phyloP scores from a whole-genome alignment of 495 filamentous ascomycete species.

The Trichocladium antarcticum region DNA sequence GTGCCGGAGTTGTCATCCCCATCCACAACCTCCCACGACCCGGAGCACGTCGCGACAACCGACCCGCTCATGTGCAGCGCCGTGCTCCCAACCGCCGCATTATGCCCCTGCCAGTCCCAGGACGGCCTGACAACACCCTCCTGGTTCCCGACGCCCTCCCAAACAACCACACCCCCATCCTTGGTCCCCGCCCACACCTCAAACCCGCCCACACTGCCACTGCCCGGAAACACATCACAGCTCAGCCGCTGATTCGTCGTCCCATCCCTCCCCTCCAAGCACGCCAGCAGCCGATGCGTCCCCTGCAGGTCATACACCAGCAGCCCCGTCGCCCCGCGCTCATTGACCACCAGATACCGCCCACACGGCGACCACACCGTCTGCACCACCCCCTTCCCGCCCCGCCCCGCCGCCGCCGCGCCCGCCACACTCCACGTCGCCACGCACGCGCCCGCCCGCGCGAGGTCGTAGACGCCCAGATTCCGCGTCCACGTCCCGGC shows the following conservation, averaged over 20 bases:
- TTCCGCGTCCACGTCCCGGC: slow-evolving; percentile 73
- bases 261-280: slow-evolving; percentile 59
- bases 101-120: slow-evolving; percentile 51
- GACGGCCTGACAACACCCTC: slow-evolving; percentile 44
- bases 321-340: slow-evolving; percentile 63
- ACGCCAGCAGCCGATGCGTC: slow-evolving; percentile 54
- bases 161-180: slow-evolving; percentile 68
- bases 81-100: slow-evolving; percentile 47
- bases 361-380: slow-evolving; percentile 74
- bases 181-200: slow-evolving; percentile 77
- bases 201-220: slow-evolving; percentile 40
- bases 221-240: slow-evolving; percentile 51
- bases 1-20: slow-evolving; percentile 14
- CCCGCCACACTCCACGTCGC: slow-evolving; percentile 51
- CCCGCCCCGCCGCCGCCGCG: slow-evolving; percentile 33
- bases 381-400: slow-evolving; percentile 63
- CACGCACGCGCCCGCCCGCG: slow-evolving; percentile 53
- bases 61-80: slow-evolving; percentile 56
- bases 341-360: slow-evolving; percentile 77
- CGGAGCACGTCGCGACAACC: slow-evolving; percentile 67
- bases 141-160: slow-evolving; percentile 50
- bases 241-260: slow-evolving; percentile 67
- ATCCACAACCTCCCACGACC: slow-evolving; percentile 36
- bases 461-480: slow-evolving; percentile 64
- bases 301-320: slow-evolving; percentile 78